Base-by-base conservation (phyloP, 164 flowering plant species). In the Cinnamomum chago region DNA sequence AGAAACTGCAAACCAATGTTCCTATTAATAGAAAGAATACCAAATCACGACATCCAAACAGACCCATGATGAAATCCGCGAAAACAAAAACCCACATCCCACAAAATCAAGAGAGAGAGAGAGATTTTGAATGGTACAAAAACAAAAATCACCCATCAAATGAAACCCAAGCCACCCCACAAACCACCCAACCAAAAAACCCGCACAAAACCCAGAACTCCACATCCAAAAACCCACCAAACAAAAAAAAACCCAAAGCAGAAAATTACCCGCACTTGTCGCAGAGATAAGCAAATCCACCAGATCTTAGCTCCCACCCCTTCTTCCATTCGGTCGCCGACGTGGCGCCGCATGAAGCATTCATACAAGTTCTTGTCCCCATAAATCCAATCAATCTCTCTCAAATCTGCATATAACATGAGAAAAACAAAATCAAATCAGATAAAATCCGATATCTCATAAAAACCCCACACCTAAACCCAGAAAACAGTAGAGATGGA, bases 241-340 rank as follows among this genome's bases (percentile, higher is more conserved):
- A 27, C n/a, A 11, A 5, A 17, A 5, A 17, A 33, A 23, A 69
- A 20, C 68, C 64, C 24, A 18, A n/a, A 52, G 62, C 58, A 33
- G 68, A 22, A 67, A 40, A 27, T 52, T 86, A 91, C 95, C 93
- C 89, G 88, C 95, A 91, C 77, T 83, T 86, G 76, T 88, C 86
- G 62, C 95, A 91, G 69, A 91, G 90, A 79, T 22, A 70, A 7
- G 90, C 89, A 58, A 84, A 85, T 71, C 84, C 88, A 58, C 93
- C 93, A 71, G 95, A 87, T 85, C 91, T 88, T 78, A 89, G 75
- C 50, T 77, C 51, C 95, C 95, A 91, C 7, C 95, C 95, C 77
- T 77, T 85, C 70, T 69, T 86, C 92, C 95, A 89, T 14, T 82
- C 83, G 52, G 64, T 65, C 65, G 90, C 79, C 69, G 84, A 40